A percentile compares a stretch with the other conserved stretches of the same genome.
phyloP scores from a whole-genome alignment of 2,329 filamentous ascomycete species.

The Claviceps digitariae region DNA sequence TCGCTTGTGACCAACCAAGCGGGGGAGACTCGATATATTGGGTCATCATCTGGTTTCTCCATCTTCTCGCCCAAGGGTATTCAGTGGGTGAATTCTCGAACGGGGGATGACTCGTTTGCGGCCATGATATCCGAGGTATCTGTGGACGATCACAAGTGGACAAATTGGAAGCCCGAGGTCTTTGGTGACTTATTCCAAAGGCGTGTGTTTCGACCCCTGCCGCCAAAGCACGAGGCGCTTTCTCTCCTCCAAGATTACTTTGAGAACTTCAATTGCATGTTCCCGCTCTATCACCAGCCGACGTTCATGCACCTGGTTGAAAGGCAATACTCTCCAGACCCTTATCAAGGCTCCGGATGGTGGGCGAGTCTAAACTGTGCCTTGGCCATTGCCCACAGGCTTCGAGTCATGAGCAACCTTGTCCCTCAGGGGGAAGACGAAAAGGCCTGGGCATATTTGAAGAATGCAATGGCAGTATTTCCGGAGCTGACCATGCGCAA shows the following conservation, averaged over 20 bases:
- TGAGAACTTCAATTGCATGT: slow-evolving; percentile 98
- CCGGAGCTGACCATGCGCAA: slow-evolving; percentile 92
- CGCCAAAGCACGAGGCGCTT: slow-evolving; percentile 73
- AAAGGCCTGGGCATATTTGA: slow-evolving; percentile 89
- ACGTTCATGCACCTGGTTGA: slow-evolving; percentile 98
- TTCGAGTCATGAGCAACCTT: slow-evolving; percentile 91
- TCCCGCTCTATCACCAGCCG: slow-evolving; percentile 91
- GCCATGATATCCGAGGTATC: slow-evolving; percentile 88
- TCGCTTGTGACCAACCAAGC: slow-evolving; percentile 89
- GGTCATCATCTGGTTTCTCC: slow-evolving; percentile 96
- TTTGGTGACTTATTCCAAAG: slow-evolving; percentile 86
- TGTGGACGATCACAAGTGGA: slow-evolving; percentile 89
- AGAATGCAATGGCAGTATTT: slow-evolving; percentile 91
- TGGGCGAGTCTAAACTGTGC: slow-evolving; percentile 95
- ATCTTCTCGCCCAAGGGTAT: slow-evolving; percentile 98
- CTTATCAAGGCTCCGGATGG: slow-evolving; percentile 92
- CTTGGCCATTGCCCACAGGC: slow-evolving; percentile 79
- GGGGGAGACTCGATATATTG: slow-evolving; percentile 92
- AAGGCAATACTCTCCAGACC: slow-evolving; percentile 81
- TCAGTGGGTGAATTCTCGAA: slow-evolving; percentile 96
- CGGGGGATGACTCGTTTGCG: slow-evolving; percentile 88
- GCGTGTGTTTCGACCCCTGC: slow-evolving; percentile 69
- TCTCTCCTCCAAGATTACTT: slow-evolving; percentile 90
- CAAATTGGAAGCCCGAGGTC: slow-evolving; percentile 95
- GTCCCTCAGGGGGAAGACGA: slow-evolving; percentile 84